phyloP scores from a whole-genome alignment of 1,139 yeast genomes.

The Blastobotrys buckinghamii region DNA sequence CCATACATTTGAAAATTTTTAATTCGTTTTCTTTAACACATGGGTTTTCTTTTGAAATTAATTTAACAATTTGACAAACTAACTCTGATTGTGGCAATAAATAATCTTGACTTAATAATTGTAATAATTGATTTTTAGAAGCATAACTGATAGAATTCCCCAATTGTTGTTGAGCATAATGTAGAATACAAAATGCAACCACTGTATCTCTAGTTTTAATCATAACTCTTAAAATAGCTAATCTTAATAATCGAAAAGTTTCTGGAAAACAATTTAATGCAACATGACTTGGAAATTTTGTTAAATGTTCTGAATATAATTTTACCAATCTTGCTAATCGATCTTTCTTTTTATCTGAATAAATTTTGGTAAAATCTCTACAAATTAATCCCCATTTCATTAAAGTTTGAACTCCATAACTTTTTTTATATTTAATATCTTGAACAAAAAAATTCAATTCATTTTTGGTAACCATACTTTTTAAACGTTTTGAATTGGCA shows the following conservation, averaged over 20 bases:
- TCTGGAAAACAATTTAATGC: constrained; percentile 20
- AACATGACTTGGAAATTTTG: constrained; percentile 16
- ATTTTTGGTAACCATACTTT: constrained; percentile 12
- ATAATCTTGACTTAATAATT: constrained; percentile 14
- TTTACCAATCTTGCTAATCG: constrained; percentile 3
- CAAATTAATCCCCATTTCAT: constrained; percentile 17
- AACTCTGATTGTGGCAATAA: constrained; percentile 12
- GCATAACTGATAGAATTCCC: constrained; percentile 14
- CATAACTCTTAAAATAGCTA: constrained; percentile 20
- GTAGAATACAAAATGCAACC: constrained; percentile 22
- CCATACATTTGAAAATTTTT: constrained; percentile 18
- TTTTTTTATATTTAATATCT: constrained; percentile 17
- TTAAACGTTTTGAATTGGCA: constrained; percentile 6
- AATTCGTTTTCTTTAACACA: constrained; percentile 17
- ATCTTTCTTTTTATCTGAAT: background rate
- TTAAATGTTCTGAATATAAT: constrained; percentile 7
- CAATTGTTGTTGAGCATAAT: constrained; percentile 16
- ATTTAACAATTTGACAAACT: constrained; percentile 13
- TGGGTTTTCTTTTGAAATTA: constrained; percentile 21
- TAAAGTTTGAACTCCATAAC: constrained; percentile 16
- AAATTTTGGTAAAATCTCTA: background rate
- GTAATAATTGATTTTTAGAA: constrained; percentile 18
- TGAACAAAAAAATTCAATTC: constrained; percentile 21
- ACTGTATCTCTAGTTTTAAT: constrained; percentile 21
- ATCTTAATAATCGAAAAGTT: constrained; percentile 20